phyloP scores from a whole-genome alignment of 2,329 filamentous ascomycete genomes.

The Amylocarpus encephaloides region DNA sequence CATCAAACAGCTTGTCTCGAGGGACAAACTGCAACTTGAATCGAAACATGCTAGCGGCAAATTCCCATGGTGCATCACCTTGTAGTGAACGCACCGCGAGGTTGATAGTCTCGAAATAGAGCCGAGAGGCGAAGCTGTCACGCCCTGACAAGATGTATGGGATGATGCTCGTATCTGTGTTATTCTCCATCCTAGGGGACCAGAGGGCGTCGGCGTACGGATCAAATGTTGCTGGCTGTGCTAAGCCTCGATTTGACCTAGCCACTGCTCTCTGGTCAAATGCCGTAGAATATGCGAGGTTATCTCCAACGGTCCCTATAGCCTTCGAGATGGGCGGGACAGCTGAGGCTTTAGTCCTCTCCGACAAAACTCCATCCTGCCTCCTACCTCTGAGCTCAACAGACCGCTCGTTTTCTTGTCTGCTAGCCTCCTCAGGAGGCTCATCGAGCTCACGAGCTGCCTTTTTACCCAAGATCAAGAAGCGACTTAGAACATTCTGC shows the following conservation, averaged over 20 bases:
- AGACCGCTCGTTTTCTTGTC: background rate
- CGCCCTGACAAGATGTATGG: slow-evolving; percentile 17
- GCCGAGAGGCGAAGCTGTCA: slow-evolving; percentile 15
- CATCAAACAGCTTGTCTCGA: background rate
- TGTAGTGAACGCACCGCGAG: slow-evolving; percentile 5
- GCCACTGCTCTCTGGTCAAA: background rate
- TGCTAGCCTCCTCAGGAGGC: background rate
- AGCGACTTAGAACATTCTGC: slow-evolving; percentile 7
- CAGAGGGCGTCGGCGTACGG: slow-evolving; percentile 1
- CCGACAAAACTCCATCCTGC: background rate
- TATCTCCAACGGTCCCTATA: background rate
- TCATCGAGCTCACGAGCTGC: slow-evolving; percentile 2
- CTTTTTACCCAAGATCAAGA: slow-evolving; percentile 9
- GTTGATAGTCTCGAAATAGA: slow-evolving; percentile 16
- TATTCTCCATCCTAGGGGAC: background rate
- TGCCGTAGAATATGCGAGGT: background rate
- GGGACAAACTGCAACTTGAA: slow-evolving; percentile 10
- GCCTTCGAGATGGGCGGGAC: background rate
- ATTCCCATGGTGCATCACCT: background rate
- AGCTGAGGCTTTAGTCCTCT: too few species aligned
- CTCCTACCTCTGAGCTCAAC: background rate
- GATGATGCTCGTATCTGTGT: slow-evolving; percentile 1
- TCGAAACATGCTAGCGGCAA: slow-evolving; percentile 10
- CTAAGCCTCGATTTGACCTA: too few species aligned
- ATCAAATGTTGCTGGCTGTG: background rate